These are phyloP conservation scores for Kondoa subrosea DNA, from an alignment of 768 basidiomycete species.

Conservation along the genomic window DNA sequence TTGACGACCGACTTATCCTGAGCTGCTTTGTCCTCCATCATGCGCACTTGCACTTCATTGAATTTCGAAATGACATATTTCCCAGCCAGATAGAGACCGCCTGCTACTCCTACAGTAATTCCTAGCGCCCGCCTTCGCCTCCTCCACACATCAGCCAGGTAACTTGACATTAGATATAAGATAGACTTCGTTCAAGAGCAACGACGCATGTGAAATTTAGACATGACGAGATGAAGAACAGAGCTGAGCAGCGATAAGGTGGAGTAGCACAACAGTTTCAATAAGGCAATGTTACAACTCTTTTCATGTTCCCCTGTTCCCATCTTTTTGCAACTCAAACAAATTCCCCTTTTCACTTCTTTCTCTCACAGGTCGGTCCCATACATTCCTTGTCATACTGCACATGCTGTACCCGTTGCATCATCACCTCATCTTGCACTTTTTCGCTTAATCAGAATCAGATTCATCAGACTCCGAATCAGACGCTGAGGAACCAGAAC, in stretches of 20 bases:
- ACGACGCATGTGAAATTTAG: neutral
- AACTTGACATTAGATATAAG: neutral
- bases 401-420: too few relatives aligned
- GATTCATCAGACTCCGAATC: neutral
- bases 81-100: constrained; percentile 48
- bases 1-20: constrained; percentile 58
- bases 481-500: neutral
- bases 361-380: neutral
- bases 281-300: neutral
- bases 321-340: neutral
- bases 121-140: constrained; percentile 29
- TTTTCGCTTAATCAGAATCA: neutral
- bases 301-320: neutral
- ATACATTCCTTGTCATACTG: neutral
- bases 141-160: constrained; percentile 2
- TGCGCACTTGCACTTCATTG: constrained; percentile 48
- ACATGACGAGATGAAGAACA: neutral
- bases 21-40: constrained; percentile 47
- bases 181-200: neutral
- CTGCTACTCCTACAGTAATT: constrained; percentile 42
- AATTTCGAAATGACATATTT: constrained; percentile 47
- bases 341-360: neutral
- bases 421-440: neutral
- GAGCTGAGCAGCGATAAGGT: neutral
- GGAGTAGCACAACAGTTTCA: neutral